Evolutionary conservation across 352 stramenopile genomes (phyloP), one percentile per base, ranked within the genome.

Genomic region (Phytophthora ohioensis): DNA sequence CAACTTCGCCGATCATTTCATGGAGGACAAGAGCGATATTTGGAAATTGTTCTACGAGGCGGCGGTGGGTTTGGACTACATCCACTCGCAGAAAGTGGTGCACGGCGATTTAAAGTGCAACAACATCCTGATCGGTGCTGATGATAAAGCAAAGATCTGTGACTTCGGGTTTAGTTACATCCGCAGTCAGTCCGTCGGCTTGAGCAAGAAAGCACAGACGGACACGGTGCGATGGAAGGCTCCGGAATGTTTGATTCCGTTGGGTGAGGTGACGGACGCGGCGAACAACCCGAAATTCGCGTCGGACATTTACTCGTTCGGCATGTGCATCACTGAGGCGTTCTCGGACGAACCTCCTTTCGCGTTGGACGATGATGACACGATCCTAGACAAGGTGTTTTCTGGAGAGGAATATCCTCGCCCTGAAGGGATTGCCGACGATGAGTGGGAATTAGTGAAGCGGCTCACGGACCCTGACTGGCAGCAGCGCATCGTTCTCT

Each of bases 71-170:
- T 62, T 97, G 4, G 54, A 69, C 34, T 96, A 93, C 53, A 71
- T 97, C 12, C 90, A 97, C 67, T 49, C 49, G 12, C 60, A 86
- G 38, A 67, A 75, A 9, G 68, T 92, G 46, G 73, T 97, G 27
- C 91, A 97, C 65, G 82, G 91, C n/a, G 90, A 97, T 42, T 74
- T 97, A 9, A 97, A 97, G 58, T 90, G 85, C 53, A 88, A 78
- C 57, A 97, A 97, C 71, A 75, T 97, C 15, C 45, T 97, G 17
- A 71, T 96, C 4, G 84, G 82, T 4, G 54, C 62, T 3, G 51
- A 81, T 13, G 59, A 73, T 15, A 57, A 64, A 3, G 73, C 72
- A 7, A 82, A 84, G 58, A 59, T 86, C 32, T 69, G 67, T 12
- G 79, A 84, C 57, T 86, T 86, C 57, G 79, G 79, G 2, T 79